A percentile compares a stretch with the other conserved stretches of the same genome.
Evolutionary conservation across 1,284 basidiomycete species (phyloP).

Genomic region (Apiotrichum siamense): DNA sequence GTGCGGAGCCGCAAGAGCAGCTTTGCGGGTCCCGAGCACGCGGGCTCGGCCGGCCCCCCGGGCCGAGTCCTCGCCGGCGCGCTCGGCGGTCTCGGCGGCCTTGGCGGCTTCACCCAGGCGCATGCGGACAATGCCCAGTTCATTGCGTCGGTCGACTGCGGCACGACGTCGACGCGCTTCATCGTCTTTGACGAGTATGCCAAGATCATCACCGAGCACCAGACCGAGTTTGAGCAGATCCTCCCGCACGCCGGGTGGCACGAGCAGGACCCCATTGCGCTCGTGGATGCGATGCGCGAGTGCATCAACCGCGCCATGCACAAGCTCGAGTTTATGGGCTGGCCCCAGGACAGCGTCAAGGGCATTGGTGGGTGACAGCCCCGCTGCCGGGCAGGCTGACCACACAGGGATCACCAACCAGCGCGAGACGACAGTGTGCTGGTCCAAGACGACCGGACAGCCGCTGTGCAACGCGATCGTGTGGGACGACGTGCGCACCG

Average conservation of each 20-base stretch:
- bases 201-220: conserved; percentile 77
- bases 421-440: conserved; percentile 90
- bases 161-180: conserved; percentile 92
- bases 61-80: not conserved
- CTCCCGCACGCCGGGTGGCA: conserved; percentile 92
- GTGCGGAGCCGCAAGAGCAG: conserved; percentile 21
- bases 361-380: conserved; percentile 66
- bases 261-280: conserved; percentile 84
- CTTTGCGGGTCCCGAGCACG: conserved; percentile 20
- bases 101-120: conserved; percentile 25
- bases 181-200: conserved; percentile 89
- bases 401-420: conserved; percentile 74
- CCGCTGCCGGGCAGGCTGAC: too few relatives aligned
- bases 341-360: conserved; percentile 73
- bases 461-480: conserved; percentile 86
- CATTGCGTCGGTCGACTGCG: conserved; percentile 83
- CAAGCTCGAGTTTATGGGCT: conserved; percentile 65
- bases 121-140: conserved; percentile 54
- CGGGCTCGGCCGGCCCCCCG: conserved; percentile 9
- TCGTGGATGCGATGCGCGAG: conserved; percentile 67
- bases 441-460: conserved; percentile 84
- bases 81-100: conserved; percentile 20
- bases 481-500: conserved; percentile 92
- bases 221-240: conserved; percentile 86
- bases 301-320: conserved; percentile 72